Percentiles rank a stretch among this genome's conserved stretches.
phyloP scores from a whole-genome alignment of 1,284 basidiomycete genomes.

The Mixia osmundae region DNA sequence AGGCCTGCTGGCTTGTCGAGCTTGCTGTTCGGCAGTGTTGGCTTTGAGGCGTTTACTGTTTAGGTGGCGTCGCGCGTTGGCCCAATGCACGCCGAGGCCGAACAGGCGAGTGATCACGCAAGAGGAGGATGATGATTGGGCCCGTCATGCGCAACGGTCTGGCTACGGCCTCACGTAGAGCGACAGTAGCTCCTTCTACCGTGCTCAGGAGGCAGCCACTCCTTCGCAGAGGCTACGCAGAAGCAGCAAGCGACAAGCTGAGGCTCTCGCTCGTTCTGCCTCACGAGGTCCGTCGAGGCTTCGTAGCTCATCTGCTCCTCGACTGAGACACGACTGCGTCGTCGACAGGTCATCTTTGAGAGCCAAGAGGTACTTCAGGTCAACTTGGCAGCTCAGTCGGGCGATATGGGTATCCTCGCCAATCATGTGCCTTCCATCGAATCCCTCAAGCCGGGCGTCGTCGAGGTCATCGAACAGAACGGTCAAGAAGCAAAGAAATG shows the following conservation, averaged over 20 bases:
- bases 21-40: too few relatives aligned
- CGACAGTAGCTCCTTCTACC: too few relatives aligned
- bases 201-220: slow-evolving; percentile 1
- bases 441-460: slow-evolving; percentile 67
- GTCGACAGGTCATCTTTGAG: slow-evolving; percentile 50
- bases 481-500: slow-evolving; percentile 59
- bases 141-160: too few relatives aligned
- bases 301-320: neutral
- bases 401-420: slow-evolving; percentile 94
- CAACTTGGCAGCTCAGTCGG: slow-evolving; percentile 74
- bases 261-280: slow-evolving; percentile 73
- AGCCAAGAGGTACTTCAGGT: slow-evolving; percentile 78
- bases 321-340: neutral
- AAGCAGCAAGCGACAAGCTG: slow-evolving; percentile 44
- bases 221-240: slow-evolving; percentile 36
- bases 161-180: too few relatives aligned
- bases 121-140: too few relatives aligned
- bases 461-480: slow-evolving; percentile 68
- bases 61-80: too few relatives aligned
- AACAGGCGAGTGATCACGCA: too few relatives aligned
- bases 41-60: too few relatives aligned
- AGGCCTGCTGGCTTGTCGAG: too few relatives aligned
- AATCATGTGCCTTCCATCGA: slow-evolving; percentile 91
- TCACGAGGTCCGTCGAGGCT: slow-evolving; percentile 48
- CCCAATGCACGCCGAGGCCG: too few relatives aligned